phyloP scores from a whole-genome alignment of 2,329 filamentous ascomycete genomes.

The Dothiorella sarmentorum region DNA sequence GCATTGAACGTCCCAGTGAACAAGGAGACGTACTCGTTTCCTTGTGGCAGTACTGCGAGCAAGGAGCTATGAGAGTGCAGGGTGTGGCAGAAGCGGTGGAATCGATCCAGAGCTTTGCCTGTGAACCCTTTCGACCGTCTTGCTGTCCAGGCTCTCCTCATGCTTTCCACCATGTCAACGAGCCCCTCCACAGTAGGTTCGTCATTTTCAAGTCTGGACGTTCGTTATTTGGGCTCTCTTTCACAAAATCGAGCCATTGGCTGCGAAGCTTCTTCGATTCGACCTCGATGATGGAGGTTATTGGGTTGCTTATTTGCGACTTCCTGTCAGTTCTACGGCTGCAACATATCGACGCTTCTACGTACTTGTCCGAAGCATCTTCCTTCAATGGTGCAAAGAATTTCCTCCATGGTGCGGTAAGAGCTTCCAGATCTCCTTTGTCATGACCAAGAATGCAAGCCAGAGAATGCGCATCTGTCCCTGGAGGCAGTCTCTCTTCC shows the following conservation, averaged over 20 bases:
- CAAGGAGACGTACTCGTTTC: conserved; percentile 26
- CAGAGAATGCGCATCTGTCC: not conserved
- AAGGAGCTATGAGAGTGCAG: conserved; percentile 22
- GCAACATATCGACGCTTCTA: too few relatives aligned
- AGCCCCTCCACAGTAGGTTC: conserved; percentile 20
- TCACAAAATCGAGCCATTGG: conserved; percentile 21
- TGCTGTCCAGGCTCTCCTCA: conserved; percentile 19
- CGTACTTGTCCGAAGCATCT: not conserved
- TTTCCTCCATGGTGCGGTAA: conserved; percentile 17
- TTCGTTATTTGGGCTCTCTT: conserved; percentile 18
- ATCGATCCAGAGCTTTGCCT: conserved; percentile 21
- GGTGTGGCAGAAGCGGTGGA: conserved; percentile 20
- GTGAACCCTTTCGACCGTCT: conserved; percentile 19
- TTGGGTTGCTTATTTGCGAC: conserved; percentile 10
- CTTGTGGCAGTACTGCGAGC: conserved; percentile 22
- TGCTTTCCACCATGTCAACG: conserved; percentile 19
- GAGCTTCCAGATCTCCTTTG: conserved; percentile 3
- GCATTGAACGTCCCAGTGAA: conserved; percentile 22
- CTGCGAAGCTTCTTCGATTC: conserved; percentile 18
- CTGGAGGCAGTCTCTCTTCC: conserved; percentile 3
- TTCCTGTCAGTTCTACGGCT: not conserved
- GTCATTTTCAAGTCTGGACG: conserved; percentile 18
- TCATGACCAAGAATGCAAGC: conserved; percentile 24
- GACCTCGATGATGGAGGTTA: conserved; percentile 14
- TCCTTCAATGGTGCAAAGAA: conserved; percentile 22